A percentile compares a stretch with the other conserved stretches of the same genome.
Evolutionary conservation across 129 eudicot genomes (phyloP).

Genomic region (Chrysanthemum seticuspe): DNA sequence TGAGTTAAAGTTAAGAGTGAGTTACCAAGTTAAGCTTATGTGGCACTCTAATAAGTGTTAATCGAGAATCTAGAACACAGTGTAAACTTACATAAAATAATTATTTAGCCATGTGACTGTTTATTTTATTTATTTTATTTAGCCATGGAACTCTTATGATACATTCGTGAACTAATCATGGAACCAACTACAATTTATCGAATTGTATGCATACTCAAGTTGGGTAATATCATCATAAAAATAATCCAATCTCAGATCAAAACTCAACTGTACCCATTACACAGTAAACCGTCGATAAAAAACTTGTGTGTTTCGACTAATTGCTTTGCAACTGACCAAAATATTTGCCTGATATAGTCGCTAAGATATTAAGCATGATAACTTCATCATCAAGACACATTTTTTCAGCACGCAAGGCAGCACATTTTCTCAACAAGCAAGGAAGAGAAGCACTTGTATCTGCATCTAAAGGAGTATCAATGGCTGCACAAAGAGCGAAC

Average conservation of each 20-base stretch:
- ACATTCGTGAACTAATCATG: too few relatives aligned
- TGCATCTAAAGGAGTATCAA: slow-evolving; percentile 73
- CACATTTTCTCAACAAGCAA: slow-evolving; percentile 76
- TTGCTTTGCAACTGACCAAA: slow-evolving; percentile 68
- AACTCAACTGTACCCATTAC: slow-evolving; percentile 8
- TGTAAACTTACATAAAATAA: too few relatives aligned
- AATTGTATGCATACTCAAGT: too few relatives aligned
- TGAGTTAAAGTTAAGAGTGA: too few relatives aligned
- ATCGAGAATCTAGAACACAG: too few relatives aligned
- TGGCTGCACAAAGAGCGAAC: slow-evolving; percentile 83
- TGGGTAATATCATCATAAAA: too few relatives aligned
- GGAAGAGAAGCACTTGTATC: slow-evolving; percentile 78
- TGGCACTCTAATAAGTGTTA: too few relatives aligned
- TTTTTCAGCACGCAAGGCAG: slow-evolving; percentile 64
- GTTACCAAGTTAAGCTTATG: too few relatives aligned
- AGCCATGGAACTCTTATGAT: too few relatives aligned
- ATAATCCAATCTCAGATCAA: slow-evolving; percentile 12
- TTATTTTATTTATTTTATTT: too few relatives aligned
- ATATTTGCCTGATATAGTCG: slow-evolving; percentile 75
- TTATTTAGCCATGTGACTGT: too few relatives aligned
- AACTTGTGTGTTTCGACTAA: not conserved
- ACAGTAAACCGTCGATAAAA: slow-evolving; percentile 1
- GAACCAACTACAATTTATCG: too few relatives aligned
- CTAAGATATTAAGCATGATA: slow-evolving; percentile 73
- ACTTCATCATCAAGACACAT: slow-evolving; percentile 67